A percentile compares a stretch with the other conserved stretches of the same genome.
Conservation (phyloP, 2,329 filamentous ascomycete genomes). For the Beauveria australis region DNA sequence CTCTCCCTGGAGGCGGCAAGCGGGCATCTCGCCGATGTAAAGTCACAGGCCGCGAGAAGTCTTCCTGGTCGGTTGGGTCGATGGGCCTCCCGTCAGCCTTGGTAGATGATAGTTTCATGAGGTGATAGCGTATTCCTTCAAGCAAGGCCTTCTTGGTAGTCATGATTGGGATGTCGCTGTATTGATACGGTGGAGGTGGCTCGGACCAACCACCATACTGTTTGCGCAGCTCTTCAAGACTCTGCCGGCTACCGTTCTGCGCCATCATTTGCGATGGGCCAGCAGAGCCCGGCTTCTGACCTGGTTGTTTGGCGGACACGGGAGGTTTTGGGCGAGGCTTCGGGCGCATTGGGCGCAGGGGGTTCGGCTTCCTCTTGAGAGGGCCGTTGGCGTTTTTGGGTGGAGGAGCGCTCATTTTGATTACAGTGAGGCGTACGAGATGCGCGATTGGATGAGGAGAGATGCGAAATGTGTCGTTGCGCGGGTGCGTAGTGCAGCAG, state of each 20-base stretch:
- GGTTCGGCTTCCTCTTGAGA: constrained; percentile 25
- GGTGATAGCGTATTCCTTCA: constrained; percentile 75
- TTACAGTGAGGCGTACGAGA: constrained; percentile 10
- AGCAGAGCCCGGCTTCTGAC: constrained; percentile 15
- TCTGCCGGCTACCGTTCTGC: constrained; percentile 23
- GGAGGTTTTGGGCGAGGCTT: constrained; percentile 50
- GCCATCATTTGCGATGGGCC: constrained; percentile 14
- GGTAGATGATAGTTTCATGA: constrained; percentile 67
- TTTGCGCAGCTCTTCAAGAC: constrained; percentile 34
- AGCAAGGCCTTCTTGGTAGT: constrained; percentile 75
- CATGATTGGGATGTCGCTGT: constrained; percentile 58
- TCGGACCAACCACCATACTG: constrained; percentile 52
- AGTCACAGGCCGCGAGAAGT: constrained; percentile 82
- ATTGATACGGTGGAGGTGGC: constrained; percentile 37
- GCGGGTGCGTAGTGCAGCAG: constrained; percentile 5
- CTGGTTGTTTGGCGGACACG: constrained; percentile 48
- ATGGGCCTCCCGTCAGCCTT: constrained; percentile 51
- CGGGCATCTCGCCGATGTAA: constrained; percentile 83
- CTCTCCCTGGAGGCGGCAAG: constrained; percentile 54
- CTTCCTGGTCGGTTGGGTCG: constrained; percentile 60
- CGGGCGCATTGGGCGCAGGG: constrained; percentile 32
- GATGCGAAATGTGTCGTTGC: not conserved
- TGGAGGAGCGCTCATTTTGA: constrained; percentile 36
- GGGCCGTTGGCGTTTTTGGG: constrained; percentile 27
- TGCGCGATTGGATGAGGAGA: not conserved